Evolutionary conservation across 2,329 filamentous ascomycete species (phyloP).

Genomic region (Metarhizium robertsii): DNA sequence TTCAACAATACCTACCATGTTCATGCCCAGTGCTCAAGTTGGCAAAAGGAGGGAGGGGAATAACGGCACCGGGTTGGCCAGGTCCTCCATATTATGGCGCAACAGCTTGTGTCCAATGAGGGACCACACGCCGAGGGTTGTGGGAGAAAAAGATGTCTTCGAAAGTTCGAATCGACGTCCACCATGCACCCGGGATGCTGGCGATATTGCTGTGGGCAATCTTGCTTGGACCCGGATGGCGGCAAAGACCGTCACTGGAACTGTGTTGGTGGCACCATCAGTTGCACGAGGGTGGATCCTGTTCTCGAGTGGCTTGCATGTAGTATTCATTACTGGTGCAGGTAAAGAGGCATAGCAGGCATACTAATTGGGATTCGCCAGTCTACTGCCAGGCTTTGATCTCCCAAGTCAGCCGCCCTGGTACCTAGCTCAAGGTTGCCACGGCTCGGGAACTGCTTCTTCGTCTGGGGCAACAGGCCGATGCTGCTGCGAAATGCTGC

Average conservation of each 20-base stretch:
- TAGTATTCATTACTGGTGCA: too few species aligned
- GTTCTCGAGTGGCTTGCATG: background rate
- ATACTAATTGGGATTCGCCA: background rate
- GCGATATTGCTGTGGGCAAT: background rate
- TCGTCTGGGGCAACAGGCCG: constrained; percentile 1
- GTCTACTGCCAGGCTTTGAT: background rate
- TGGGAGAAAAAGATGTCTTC: background rate
- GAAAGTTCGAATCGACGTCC: background rate
- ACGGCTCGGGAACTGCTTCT: background rate
- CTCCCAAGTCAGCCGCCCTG: background rate
- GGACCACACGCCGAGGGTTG: background rate
- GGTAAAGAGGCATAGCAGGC: too few species aligned
- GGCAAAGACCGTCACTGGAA: background rate
- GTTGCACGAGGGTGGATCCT: too few species aligned
- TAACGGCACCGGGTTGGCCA: background rate
- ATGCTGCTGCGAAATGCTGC: background rate
- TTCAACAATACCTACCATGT: background rate
- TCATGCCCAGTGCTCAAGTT: background rate
- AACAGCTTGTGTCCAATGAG: background rate
- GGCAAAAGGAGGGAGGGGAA: background rate
- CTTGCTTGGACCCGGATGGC: background rate
- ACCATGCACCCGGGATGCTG: background rate
- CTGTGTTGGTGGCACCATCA: too few species aligned
- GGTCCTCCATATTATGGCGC: background rate
- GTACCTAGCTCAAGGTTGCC: background rate